Evolutionary conservation across 306 rosid genomes (phyloP).

Genomic region (Aeschynomene evenia): DNA sequence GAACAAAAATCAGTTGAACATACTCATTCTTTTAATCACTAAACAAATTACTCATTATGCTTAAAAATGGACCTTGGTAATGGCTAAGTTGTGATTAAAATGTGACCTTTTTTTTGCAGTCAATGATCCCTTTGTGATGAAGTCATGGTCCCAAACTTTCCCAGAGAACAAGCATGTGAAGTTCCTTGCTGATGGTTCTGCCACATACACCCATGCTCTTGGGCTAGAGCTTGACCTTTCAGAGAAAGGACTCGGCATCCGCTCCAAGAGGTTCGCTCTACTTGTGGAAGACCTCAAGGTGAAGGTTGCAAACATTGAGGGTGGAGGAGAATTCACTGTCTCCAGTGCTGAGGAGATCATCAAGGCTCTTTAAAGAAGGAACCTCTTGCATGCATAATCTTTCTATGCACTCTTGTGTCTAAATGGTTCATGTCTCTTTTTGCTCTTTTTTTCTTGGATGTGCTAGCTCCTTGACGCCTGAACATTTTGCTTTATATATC

Average conservation of each 20-base stretch:
- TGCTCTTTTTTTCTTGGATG: neutral
- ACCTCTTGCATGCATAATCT: neutral
- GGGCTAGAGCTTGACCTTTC: conserved; percentile 91
- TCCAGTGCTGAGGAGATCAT: conserved; percentile 91
- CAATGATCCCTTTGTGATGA: conserved; percentile 90
- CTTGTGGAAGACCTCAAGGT: conserved; percentile 81
- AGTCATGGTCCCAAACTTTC: conserved; percentile 79
- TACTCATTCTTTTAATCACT: neutral
- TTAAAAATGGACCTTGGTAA: neutral
- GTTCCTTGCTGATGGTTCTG: conserved; percentile 96
- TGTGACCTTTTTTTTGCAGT: conserved; percentile 53
- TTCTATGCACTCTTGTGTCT: neutral
- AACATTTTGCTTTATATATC: conserved; percentile 5
- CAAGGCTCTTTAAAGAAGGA: conserved; percentile 64
- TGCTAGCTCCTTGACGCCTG: neutral
- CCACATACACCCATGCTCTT: conserved; percentile 63
- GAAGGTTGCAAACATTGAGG: conserved; percentile 79
- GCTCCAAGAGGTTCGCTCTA: conserved; percentile 82
- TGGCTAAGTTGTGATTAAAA: conserved; percentile 13
- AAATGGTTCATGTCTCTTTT: neutral
- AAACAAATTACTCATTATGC: neutral
- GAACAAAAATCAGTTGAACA: neutral
- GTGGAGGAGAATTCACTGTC: conserved; percentile 77
- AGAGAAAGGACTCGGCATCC: conserved; percentile 75
- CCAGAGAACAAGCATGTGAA: conserved; percentile 86